Base-by-base conservation (phyloP, 768 basidiomycete genomes). In the Termitomyces sp. region DNA sequence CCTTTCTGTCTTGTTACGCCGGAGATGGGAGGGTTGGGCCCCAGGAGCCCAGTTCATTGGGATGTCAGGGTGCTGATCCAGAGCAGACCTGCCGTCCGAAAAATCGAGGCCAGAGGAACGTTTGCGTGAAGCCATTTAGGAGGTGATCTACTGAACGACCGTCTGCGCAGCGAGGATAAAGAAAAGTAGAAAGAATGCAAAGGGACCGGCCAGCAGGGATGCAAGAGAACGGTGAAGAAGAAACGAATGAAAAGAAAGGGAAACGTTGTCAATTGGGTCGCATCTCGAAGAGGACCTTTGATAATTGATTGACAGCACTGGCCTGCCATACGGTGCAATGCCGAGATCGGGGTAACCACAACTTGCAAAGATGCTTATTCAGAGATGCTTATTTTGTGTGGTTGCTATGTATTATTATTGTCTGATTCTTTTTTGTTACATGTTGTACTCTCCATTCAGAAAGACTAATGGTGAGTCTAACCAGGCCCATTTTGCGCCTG, bases 1-100 rank as follows among this genome's bases (percentile, higher is more conserved):
- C 58, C 90, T 82, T 75, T 97, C 95, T 0, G 88, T 82, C 75
- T 87, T 91, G 73, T 96, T 96, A 62, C 93, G 82, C 66, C 85
- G 84, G 20, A 96, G 79, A 64, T 87, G 77, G 29, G 67, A 66
- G 5, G 79, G 73, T 29, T 69, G 65, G 18, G 65, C 63, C 29
- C 66, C 57, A 16, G 65, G 66, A 52, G 68, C 65, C 7, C 65
- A 60, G 52, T 67, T 64, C 38, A 59, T 54, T 22, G 64, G 49
- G 42, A 81, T 64, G 62, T 82, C 72, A 9, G 83, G 85, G 63
- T 85, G 78, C 60, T 82, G 76, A 50, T 82, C 80, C 22, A 81
- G 64, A 50, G 76, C 71, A 57, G 64, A 63, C 32, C 67, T 60
- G 55, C 70, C 70, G 63, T 89, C 88, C 31, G 82, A 81, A 66